Base-by-base conservation (phyloP, 2,329 filamentous ascomycete species). In the Cordyceps tenuipes region DNA sequence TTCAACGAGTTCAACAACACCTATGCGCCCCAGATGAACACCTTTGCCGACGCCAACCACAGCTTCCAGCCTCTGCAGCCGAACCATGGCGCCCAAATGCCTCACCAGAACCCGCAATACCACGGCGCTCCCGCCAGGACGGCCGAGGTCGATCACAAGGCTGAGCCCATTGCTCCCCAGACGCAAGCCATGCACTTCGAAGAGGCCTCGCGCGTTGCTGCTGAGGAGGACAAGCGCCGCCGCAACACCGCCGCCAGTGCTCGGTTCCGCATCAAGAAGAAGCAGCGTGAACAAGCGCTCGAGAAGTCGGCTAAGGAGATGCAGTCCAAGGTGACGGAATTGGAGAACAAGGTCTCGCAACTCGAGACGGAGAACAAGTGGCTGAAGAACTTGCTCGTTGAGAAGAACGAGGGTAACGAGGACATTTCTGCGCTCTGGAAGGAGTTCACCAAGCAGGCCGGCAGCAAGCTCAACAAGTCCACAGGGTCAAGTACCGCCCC, bases 251-350 rank as follows among this genome's bases (percentile, higher is more conserved):
- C 91, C 36, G 91, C 91, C 59, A 91, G 87, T 65, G 91, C 91
- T 19, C 88, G 91, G 54, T 96, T 96, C 81, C 88, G 91, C 62
- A 85, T 94, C 71, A 96, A 96, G 85, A 96, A 96, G 87, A 96
- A 96, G 84, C 90, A 94, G 76, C 87, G 91, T 55, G 91, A 96
- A 77, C 89, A 92, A 73, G 88, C 89, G 9, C 84, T 95, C 57
- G 90, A 93, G 73, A 85, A 85, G 68, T 87, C 85, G 3, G 87
- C 90, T 67, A 91, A 91, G 73, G 91, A 95, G 66, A 89, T 93
- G 75, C 84, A 84, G 31, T 89, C 94, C 50, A 91, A 91, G 76
- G 88, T 92, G 56, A 79, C 83, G 19, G 78, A 79, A 19, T 80
- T 96, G 7, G 89, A 95, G 74, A 81, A 81, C 67, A 84, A 85